Conservation (phyloP, 305 asterid species). For the Fraxinus ornus region DNA sequence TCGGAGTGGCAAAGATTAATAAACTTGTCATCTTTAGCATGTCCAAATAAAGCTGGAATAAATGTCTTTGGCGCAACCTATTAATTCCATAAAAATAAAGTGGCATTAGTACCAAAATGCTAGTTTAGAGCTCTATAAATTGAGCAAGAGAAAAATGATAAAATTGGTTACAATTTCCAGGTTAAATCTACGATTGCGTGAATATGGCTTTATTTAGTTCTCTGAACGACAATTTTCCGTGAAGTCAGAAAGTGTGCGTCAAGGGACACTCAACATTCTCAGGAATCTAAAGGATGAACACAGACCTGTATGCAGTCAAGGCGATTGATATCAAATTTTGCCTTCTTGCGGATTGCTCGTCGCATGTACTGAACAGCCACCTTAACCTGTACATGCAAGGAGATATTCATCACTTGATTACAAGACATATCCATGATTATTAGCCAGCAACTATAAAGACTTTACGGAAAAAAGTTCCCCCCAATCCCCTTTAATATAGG, state of each 20-base stretch:
- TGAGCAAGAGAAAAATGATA: constrained; percentile 1
- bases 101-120: constrained; percentile 23
- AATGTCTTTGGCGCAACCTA: constrained; percentile 93
- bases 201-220: neutral
- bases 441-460: constrained; percentile 1
- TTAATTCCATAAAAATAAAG: constrained; percentile 21
- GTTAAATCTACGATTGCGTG: neutral
- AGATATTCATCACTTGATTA: constrained; percentile 18
- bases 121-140: constrained; percentile 20
- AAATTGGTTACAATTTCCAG: neutral
- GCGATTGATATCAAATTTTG: constrained; percentile 82
- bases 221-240: neutral
- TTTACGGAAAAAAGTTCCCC: constrained; percentile 1
- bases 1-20: constrained; percentile 81
- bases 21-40: constrained; percentile 92
- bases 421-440: constrained; percentile 7
- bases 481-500: constrained; percentile 9
- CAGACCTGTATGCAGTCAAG: constrained; percentile 78
- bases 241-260: neutral
- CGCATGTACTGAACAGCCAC: constrained; percentile 97
- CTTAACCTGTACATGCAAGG: constrained; percentile 57
- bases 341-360: constrained; percentile 83
- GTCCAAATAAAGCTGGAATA: constrained; percentile 93
- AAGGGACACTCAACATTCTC: constrained; percentile 22
- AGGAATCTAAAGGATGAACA: constrained; percentile 21